Evolutionary conservation across 257 asterid genomes (phyloP).

Genomic region (Striga asiatica): DNA sequence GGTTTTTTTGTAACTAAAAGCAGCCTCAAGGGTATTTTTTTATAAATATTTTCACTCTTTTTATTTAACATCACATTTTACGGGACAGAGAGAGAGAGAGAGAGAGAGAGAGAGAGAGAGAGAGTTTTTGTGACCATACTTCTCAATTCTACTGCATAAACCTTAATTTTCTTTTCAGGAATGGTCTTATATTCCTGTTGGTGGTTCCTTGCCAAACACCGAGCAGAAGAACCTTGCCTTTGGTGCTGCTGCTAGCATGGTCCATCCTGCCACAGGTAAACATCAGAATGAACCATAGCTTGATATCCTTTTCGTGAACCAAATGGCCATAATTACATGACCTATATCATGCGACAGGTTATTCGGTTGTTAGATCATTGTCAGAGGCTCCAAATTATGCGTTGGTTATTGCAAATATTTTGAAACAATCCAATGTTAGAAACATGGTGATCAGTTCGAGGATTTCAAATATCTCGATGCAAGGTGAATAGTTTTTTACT

Average conservation of each 20-base stretch:
- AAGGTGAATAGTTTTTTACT: constrained; percentile 55
- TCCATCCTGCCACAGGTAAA: constrained; percentile 98
- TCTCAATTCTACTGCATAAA: too few relatives aligned
- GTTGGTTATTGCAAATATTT: constrained; percentile 57
- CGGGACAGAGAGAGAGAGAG: too few relatives aligned
- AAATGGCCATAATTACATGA: neutral
- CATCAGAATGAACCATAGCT: neutral
- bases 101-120: too few relatives aligned
- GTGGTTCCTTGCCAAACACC: constrained; percentile 95
- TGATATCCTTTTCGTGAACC: constrained; percentile 1
- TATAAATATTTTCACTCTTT: too few relatives aligned
- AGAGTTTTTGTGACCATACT: too few relatives aligned
- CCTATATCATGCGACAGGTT: constrained; percentile 37
- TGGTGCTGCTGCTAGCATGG: constrained; percentile 99
- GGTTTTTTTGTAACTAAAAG: too few relatives aligned
- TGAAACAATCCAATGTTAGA: constrained; percentile 36
- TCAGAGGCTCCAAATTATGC: constrained; percentile 99
- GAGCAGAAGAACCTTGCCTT: constrained; percentile 95
- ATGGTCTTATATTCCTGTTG: constrained; percentile 98
- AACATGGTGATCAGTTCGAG: constrained; percentile 31
- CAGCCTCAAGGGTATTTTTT: too few relatives aligned
- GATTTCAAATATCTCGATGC: constrained; percentile 52
- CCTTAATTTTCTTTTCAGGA: constrained; percentile 37
- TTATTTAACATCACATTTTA: too few relatives aligned
- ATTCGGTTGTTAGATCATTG: constrained; percentile 90